Conservation (phyloP, 148 eudicot genomes). For the Euryodendron excelsum region DNA sequence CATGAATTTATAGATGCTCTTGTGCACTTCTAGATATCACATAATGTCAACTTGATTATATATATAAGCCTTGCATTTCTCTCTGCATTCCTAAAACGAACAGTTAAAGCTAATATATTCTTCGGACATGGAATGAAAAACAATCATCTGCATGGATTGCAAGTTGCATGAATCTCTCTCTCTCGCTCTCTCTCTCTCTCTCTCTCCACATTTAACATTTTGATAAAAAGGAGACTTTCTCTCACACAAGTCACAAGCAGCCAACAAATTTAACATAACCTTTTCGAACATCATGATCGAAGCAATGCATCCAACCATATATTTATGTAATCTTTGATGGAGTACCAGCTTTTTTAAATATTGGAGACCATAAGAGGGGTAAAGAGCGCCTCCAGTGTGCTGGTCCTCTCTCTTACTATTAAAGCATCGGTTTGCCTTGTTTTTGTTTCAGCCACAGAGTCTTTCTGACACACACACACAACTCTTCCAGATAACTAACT, state of each 20-base stretch:
- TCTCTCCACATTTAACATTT: background rate
- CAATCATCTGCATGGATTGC: background rate
- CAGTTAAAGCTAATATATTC: background rate
- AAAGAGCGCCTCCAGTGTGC: slow-evolving; percentile 4
- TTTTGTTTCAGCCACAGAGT: slow-evolving; percentile 1
- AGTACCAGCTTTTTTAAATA: background rate
- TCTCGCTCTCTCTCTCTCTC: background rate
- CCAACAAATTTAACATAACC: background rate
- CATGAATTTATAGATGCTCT: no score
- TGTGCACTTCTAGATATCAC: no score
- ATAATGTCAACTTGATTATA: background rate
- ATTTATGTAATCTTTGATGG: background rate
- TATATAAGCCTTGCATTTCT: background rate
- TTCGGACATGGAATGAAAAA: no score
- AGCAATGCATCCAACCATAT: background rate
- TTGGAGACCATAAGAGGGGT: slow-evolving; percentile 5
- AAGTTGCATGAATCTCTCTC: background rate
- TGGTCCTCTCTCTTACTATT: slow-evolving; percentile 9
- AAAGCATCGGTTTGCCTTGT: background rate
- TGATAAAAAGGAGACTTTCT: background rate
- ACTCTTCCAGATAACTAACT: background rate
- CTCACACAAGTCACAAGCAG: no score
- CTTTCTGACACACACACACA: background rate
- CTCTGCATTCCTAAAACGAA: background rate
- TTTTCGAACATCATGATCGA: background rate